Evolutionary conservation across 2,329 filamentous ascomycete species (phyloP).

Genomic region (Arthrinium phaeospermum): DNA sequence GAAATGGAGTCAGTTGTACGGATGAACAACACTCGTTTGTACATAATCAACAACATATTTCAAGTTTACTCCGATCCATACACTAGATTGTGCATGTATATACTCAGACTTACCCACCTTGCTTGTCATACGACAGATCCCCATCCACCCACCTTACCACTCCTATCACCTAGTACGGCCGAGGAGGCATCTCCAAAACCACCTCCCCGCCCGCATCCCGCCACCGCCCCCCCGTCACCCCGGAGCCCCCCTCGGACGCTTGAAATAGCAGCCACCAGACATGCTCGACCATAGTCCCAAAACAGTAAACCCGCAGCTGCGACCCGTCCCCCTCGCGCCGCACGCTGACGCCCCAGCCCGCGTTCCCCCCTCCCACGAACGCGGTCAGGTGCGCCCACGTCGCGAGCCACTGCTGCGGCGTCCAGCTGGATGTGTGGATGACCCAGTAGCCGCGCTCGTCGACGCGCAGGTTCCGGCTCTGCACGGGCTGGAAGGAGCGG

Average conservation of each 20-base stretch:
- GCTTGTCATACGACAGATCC: neutral
- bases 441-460: slow-evolving; percentile 4
- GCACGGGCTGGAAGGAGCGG: neutral
- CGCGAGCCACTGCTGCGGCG: neutral
- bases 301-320: neutral
- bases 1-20: neutral
- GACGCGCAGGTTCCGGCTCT: neutral
- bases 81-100: too few relatives aligned
- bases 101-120: neutral
- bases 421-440: neutral
- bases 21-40: neutral
- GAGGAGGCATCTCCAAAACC: neutral
- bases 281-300: neutral
- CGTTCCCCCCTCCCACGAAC: neutral
- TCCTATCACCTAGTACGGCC: neutral
- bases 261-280: slow-evolving; percentile 7
- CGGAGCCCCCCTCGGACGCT: neutral
- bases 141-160: neutral
- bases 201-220: neutral
- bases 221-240: neutral
- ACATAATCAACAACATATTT: neutral
- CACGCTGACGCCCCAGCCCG: neutral
- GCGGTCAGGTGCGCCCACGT: neutral
- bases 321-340: neutral
- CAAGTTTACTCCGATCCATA: too few relatives aligned